Percentiles rank a stretch among this genome's conserved stretches.
These are phyloP conservation scores for Blastocystis sp. DNA, from an alignment of 352 stramenopile genomes.

Conservation along the genomic window DNA sequence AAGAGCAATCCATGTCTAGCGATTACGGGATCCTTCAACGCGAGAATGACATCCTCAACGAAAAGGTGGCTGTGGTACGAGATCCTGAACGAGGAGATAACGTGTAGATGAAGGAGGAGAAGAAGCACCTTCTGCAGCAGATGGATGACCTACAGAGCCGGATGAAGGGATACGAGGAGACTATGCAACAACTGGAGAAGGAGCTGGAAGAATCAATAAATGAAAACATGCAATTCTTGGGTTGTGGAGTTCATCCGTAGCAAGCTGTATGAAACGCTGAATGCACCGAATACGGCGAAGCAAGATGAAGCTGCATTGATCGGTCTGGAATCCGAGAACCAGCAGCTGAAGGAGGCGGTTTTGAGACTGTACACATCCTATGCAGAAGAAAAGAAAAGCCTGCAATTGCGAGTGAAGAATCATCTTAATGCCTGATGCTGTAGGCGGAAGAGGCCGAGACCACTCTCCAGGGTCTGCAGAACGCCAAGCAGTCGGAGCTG, in stretches of 20 bases:
- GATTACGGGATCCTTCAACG: conserved; percentile 31
- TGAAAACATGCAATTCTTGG: conserved; percentile 41
- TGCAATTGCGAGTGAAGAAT: background rate
- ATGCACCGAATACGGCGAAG: background rate
- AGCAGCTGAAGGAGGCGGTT: conserved; percentile 32
- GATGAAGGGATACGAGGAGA: background rate
- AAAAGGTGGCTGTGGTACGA: background rate
- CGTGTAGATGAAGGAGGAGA: conserved; percentile 32
- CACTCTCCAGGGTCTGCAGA: background rate
- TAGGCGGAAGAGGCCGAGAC: background rate
- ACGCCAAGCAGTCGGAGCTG: conserved; percentile 23
- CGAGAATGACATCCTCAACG: conserved; percentile 44
- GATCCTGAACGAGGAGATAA: conserved; percentile 34
- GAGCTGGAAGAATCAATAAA: conserved; percentile 30
- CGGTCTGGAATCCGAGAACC: conserved; percentile 28
- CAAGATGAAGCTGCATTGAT: background rate
- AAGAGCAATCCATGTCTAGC: background rate
- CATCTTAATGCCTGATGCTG: background rate
- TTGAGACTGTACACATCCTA: conserved; percentile 10
- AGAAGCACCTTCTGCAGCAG: background rate
- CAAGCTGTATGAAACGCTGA: conserved; percentile 58
- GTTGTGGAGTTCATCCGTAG: background rate
- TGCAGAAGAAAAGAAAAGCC: background rate
- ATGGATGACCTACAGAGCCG: background rate
- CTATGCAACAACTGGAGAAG: background rate